Evolutionary conservation across 2,329 filamentous ascomycete species (phyloP).

Genomic region (Aspergillus sp.): DNA sequence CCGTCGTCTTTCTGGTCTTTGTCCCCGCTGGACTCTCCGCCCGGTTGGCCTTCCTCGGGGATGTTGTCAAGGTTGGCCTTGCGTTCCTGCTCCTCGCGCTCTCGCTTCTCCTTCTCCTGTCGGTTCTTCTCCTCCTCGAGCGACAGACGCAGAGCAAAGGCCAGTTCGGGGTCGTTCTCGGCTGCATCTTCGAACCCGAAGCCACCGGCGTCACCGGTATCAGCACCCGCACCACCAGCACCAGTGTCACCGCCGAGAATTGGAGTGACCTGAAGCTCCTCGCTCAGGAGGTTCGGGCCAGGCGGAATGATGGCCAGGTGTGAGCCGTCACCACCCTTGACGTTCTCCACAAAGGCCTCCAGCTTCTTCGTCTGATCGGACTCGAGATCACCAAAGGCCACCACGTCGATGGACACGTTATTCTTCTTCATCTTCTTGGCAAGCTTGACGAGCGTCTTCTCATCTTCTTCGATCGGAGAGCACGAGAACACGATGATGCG

Average conservation of each 20-base stretch:
- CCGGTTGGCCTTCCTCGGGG: conserved; percentile 70
- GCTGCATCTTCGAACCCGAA: conserved; percentile 82
- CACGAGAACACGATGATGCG: conserved; percentile 97
- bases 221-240: conserved; percentile 45
- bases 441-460: conserved; percentile 83
- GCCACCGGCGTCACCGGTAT: conserved; percentile 56
- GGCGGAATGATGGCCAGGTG: conserved; percentile 88
- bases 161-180: conserved; percentile 82
- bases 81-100: conserved; percentile 68
- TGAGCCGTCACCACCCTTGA: conserved; percentile 88
- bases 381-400: conserved; percentile 91
- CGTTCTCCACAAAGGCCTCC: conserved; percentile 86
- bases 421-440: conserved; percentile 99
- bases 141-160: conserved; percentile 91
- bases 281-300: conserved; percentile 86
- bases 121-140: conserved; percentile 97
- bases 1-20: conserved; percentile 56
- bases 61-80: conserved; percentile 79
- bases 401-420: conserved; percentile 89
- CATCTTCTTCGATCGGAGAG: conserved; percentile 84
- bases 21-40: conserved; percentile 63
- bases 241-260: conserved; percentile 83
- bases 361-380: conserved; percentile 88
- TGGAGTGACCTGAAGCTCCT: conserved; percentile 83
- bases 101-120: conserved; percentile 79